Evolutionary conservation across 257 asterid species (phyloP).

Genomic region (Solanum appendiculatum): DNA sequence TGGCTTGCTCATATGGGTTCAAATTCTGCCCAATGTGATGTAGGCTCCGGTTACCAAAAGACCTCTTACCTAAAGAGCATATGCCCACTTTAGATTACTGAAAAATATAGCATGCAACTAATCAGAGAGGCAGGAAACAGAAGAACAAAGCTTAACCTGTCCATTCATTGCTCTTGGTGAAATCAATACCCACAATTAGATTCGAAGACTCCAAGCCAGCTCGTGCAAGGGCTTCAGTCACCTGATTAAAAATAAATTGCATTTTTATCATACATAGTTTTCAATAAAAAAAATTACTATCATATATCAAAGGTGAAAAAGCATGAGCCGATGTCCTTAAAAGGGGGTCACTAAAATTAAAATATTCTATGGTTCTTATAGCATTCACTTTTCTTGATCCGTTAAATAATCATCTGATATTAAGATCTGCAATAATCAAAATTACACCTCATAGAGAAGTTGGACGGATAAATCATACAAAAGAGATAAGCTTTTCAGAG

Average conservation of each 20-base stretch:
- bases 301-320: background rate
- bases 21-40: slow-evolving; percentile 58
- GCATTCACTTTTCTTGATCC: background rate
- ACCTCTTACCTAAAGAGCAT: slow-evolving; percentile 50
- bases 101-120: background rate
- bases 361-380: background rate
- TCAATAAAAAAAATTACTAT: background rate
- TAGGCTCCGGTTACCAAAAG: slow-evolving; percentile 56
- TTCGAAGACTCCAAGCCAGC: slow-evolving; percentile 97
- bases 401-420: background rate
- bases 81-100: slow-evolving; percentile 17
- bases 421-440: background rate
- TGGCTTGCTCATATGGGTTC: slow-evolving; percentile 89
- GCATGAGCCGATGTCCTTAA: background rate
- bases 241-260: slow-evolving; percentile 28
- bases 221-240: slow-evolving; percentile 75
- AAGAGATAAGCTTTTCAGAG: background rate
- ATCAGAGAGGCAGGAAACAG: background rate
- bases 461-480: background rate
- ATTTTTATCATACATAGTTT: background rate
- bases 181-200: slow-evolving; percentile 87
- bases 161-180: slow-evolving; percentile 98
- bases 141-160: slow-evolving; percentile 44
- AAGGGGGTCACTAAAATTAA: background rate
- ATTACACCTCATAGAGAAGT: background rate